Percentiles rank a stretch among this genome's conserved stretches.
Evolutionary conservation across 2,329 filamentous ascomycete genomes (phyloP).

Genomic region (Drechslerella coelobrocha): DNA sequence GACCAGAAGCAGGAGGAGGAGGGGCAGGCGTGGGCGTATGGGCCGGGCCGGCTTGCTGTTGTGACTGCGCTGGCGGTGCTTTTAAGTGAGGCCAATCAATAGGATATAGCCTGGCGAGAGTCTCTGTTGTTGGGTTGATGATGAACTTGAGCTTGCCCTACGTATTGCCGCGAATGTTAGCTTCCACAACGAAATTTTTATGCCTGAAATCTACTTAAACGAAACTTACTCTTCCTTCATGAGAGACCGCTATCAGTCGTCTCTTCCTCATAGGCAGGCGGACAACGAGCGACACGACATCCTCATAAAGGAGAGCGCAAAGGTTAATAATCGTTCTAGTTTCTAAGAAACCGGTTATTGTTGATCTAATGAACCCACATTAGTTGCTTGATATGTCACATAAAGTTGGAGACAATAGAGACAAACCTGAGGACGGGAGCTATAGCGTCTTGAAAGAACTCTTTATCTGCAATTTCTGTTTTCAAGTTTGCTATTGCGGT

Average conservation of each 20-base stretch:
- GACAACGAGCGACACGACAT: slow-evolving; percentile 61
- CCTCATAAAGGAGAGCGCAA: slow-evolving; percentile 63
- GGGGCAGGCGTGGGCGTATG: slow-evolving; percentile 10
- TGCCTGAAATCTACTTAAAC: not conserved
- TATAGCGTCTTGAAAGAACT: slow-evolving; percentile 60
- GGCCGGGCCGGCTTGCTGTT: not conserved
- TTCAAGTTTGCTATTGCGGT: slow-evolving; percentile 63
- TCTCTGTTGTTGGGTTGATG: slow-evolving; percentile 46
- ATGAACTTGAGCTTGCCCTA: slow-evolving; percentile 53
- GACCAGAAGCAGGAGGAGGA: slow-evolving; percentile 23
- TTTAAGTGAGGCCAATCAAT: slow-evolving; percentile 39
- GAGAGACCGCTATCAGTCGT: slow-evolving; percentile 61
- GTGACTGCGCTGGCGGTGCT: slow-evolving; percentile 4
- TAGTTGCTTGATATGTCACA: slow-evolving; percentile 1
- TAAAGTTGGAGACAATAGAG: not conserved
- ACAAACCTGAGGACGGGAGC: slow-evolving; percentile 62
- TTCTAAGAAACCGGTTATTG: slow-evolving; percentile 62
- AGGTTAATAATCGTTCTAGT: slow-evolving; percentile 64
- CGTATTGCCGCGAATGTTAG: not conserved
- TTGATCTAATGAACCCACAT: slow-evolving; percentile 57
- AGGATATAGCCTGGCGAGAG: slow-evolving; percentile 29
- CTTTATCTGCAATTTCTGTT: slow-evolving; percentile 61
- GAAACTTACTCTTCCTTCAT: slow-evolving; percentile 57
- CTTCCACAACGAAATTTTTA: not conserved
- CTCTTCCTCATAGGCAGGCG: slow-evolving; percentile 59